Base-by-base conservation (phyloP, 1,139 yeast genomes). In the Lodderomyces elongisporus region DNA sequence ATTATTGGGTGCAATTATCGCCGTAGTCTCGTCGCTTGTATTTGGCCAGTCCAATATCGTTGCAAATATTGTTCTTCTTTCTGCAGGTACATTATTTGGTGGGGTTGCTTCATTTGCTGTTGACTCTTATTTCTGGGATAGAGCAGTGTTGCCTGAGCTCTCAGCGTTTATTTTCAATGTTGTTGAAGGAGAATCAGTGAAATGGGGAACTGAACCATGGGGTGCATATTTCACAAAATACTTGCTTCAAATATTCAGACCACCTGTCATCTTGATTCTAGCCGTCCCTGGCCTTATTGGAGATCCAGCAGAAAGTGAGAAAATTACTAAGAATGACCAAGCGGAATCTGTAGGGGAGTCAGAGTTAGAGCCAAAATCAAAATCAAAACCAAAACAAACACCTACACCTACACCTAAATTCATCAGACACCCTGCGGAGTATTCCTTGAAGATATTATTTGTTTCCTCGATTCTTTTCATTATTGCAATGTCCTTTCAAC, bases 171-270 rank as follows among this genome's bases (percentile, higher is more conserved):
- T 74, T 12, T 89, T 75, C 60, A 89, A 89, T 51, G 83, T 85
- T 3, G 43, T 88, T 13, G 56, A 74, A 4, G 95, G 95, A 1
- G 76, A 83, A 30, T 67, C 95, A 1, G 57, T 72, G 1, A 66
- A 77, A 12, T 91, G 97, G 96, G 97, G 97, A 0, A 71, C 70
- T 1, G 89, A 84, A 50, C 95, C 96, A 4, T 73, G 70, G 51
- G 46, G 57, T 29, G 74, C 85, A 0, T 89, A 89, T 54, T 79
- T 87, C 47, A 56, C 67, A 2, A 50, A 49, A 30, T 66, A 66
- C 41, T 48, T 66, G 23, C 49, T 51, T 30, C 69, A 70, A 37
- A 71, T 83, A 40, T 55, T 84, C 37, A 70, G 80, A 20, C 85
- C 89, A 26, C 91, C 95, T 12, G 56, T 77, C 9, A 61, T 79